phyloP scores from a whole-genome alignment of 1,284 basidiomycete species.

The Heterobasidion occidentale region DNA sequence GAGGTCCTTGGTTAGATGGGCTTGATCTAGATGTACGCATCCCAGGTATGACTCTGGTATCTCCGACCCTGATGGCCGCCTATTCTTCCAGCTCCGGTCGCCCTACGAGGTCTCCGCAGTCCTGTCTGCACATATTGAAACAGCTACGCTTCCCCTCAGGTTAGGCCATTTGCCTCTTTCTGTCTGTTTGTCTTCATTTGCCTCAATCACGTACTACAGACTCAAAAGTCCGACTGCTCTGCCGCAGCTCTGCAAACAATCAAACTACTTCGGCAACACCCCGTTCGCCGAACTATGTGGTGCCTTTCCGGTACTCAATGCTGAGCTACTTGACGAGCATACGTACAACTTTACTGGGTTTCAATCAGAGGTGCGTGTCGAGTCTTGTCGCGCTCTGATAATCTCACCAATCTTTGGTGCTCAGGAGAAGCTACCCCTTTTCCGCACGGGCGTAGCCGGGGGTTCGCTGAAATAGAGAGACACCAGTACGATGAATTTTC shows the following conservation, averaged over 20 bases:
- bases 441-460: conserved; percentile 8
- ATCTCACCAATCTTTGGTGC: neutral
- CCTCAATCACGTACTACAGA: conserved; percentile 18
- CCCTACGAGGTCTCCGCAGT: conserved; percentile 55
- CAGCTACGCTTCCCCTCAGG: conserved; percentile 48
- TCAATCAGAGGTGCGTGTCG: neutral
- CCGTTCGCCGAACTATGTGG: conserved; percentile 56
- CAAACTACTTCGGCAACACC: conserved; percentile 47
- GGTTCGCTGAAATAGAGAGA: conserved; percentile 5
- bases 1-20: conserved; percentile 34
- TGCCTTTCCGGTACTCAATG: conserved; percentile 31
- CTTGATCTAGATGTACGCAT: conserved; percentile 32
- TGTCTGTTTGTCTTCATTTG: conserved; percentile 3
- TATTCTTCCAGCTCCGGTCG: conserved; percentile 26
- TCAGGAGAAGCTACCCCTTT: neutral
- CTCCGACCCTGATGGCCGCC: conserved; percentile 7
- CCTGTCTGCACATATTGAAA: conserved; percentile 62
- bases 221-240: conserved; percentile 34
- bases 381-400: neutral
- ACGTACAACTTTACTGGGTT: conserved; percentile 39
- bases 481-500: conserved; percentile 1
- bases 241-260: conserved; percentile 34
- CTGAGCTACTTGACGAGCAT: conserved; percentile 19
- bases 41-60: neutral
- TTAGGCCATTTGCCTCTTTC: neutral